A percentile compares a stretch with the other conserved stretches of the same genome.
These are phyloP conservation scores for Cunninghamia lanceolata DNA, from an alignment of 75 land plant genomes.

Conservation along the genomic window DNA sequence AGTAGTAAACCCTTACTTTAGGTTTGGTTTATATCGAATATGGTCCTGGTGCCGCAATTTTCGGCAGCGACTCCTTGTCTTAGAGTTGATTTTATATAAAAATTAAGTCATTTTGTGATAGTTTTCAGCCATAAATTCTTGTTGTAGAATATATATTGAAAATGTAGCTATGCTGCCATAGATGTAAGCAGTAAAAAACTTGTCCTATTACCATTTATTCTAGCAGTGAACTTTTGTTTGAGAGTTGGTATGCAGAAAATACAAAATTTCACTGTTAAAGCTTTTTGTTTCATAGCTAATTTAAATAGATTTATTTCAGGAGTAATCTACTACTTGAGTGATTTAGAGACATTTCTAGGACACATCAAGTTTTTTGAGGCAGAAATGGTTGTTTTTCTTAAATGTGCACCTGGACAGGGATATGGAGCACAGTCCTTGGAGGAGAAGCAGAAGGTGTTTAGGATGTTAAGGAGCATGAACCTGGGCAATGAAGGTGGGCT, in stretches of 20 bases:
- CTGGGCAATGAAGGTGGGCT: conserved; percentile 25
- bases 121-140: background rate
- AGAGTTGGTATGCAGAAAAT: background rate
- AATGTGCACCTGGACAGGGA: conserved; percentile 5
- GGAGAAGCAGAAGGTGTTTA: conserved; percentile 48
- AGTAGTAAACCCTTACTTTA: background rate
- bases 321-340: background rate
- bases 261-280: background rate
- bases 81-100: background rate
- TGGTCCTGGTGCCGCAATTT: background rate
- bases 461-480: conserved; percentile 42
- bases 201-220: background rate
- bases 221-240: background rate
- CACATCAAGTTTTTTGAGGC: background rate
- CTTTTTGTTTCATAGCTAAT: background rate
- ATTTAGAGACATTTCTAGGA: background rate
- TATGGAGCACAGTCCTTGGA: conserved; percentile 46
- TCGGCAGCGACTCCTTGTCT: background rate
- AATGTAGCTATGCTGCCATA: background rate
- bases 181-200: background rate
- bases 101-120: background rate
- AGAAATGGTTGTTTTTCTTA: background rate
- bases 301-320: background rate
- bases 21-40: background rate
- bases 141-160: background rate